Base-by-base conservation (phyloP, 148 eudicot genomes). In the Vaccinium myrtillus region DNA sequence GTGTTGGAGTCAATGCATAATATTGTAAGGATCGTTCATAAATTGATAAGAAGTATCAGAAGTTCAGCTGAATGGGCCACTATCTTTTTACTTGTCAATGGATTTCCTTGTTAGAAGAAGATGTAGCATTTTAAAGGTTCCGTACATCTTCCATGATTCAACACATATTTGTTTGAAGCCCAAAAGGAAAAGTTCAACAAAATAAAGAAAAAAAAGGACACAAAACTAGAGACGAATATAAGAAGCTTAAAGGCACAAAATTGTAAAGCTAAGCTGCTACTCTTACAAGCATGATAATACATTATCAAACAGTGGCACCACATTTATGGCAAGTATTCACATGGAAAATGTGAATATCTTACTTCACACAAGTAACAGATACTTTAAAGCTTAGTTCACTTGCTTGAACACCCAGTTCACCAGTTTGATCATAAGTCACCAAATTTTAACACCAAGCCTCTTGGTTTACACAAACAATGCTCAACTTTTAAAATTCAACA, bases 61-160 rank as follows among this genome's bases (percentile, higher is more conserved):
- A 25, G 55, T 74, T 74, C 50, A 36, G 23, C 75, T 83, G 51
- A 16, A 77, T 27, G 56, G 19, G 25, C 73, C 48, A 30, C 59
- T 83, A 39, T 8, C 54, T 56, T 43, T 61, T 12, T 48, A 56
- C 19, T 83, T 77, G 15, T 76, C 12, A 46, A 75, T 1, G n/a
- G 48, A 27, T 77, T 15, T 8, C 16, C 69, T 61, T 25, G 49
- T 19, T 8, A 83, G n/a, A 83, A 67, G 32, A 30, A 81, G 46
- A 36, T 27, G 27, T 67, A 75, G 30, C 63, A 36, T 58, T 83
- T 21, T 46, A 59, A 19, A 56, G 21, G 78, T 75, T 70, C 39
- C 48, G 39, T 39, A 75, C 48, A 75, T 30, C 46, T 14, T 71
- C 73, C 80, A 83, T 6, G 53, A 83, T 59, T 27, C 8, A 83